A percentile compares a stretch with the other conserved stretches of the same genome.
Conservation (phyloP, 768 basidiomycete species). For the Psilocybe cubensis region DNA sequence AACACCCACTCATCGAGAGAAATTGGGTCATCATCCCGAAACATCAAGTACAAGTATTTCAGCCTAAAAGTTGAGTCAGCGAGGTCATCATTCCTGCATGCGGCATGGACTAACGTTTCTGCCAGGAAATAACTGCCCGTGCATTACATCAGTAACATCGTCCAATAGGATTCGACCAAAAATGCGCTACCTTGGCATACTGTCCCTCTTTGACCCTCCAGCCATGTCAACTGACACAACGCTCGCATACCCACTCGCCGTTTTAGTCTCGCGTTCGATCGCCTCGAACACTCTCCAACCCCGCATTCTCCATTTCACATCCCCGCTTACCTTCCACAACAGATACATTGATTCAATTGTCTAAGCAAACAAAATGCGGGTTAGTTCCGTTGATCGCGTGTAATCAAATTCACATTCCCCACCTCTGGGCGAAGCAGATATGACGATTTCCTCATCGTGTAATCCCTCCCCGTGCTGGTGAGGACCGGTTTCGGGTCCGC, state of each 20-base stretch:
- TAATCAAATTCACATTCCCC: conserved; percentile 16
- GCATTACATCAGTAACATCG: not conserved
- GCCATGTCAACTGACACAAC: conserved; percentile 49
- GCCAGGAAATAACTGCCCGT: conserved; percentile 46
- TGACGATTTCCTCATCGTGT: conserved; percentile 42
- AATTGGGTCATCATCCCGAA: conserved; percentile 63
- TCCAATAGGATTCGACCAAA: not conserved
- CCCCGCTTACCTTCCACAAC: conserved; percentile 71
- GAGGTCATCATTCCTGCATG: conserved; percentile 3
- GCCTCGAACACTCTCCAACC: conserved; percentile 76
- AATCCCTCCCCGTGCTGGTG: conserved; percentile 52
- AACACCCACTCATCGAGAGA: conserved; percentile 62
- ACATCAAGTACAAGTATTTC: conserved; percentile 76
- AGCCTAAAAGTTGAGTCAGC: conserved; percentile 40
- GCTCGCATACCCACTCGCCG: conserved; percentile 63
- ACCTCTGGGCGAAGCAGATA: conserved; percentile 79
- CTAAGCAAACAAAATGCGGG: conserved; percentile 34
- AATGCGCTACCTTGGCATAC: conserved; percentile 72
- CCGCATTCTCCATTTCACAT: conserved; percentile 68
- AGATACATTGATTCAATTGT: conserved; percentile 75
- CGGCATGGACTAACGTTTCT: conserved; percentile 42
- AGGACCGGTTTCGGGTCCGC: conserved; percentile 44
- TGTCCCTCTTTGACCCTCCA: conserved; percentile 46
- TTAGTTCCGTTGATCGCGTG: not conserved
- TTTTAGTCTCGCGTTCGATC: conserved; percentile 62